A percentile compares a stretch with the other conserved stretches of the same genome.
These are phyloP conservation scores for Ceratobasidium sp. DNA, from an alignment of 1,284 basidiomycete species.

Conservation along the genomic window DNA sequence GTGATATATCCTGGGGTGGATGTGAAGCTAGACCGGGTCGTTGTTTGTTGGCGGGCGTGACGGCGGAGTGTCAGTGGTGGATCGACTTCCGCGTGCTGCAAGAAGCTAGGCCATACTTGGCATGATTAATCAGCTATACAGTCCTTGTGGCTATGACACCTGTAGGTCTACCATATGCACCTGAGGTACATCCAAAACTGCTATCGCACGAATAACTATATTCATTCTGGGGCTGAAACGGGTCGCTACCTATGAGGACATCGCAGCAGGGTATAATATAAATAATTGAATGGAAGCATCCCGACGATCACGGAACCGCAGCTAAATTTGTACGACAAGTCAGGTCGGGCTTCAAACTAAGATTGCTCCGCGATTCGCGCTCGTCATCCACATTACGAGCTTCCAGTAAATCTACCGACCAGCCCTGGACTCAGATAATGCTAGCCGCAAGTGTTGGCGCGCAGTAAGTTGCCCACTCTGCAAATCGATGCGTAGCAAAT, in stretches of 20 bases:
- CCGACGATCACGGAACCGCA: no score
- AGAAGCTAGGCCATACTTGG: slow-evolving; percentile 11
- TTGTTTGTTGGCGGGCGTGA: slow-evolving; percentile 3
- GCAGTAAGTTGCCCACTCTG: no score
- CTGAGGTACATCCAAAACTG: background rate
- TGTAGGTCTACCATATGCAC: background rate
- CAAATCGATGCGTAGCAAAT: no score
- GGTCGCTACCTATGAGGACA: background rate
- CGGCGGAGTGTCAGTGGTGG: slow-evolving; percentile 15
- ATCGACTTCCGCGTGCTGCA: slow-evolving; percentile 11
- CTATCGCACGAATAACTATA: no score
- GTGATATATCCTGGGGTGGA: background rate
- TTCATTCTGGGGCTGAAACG: background rate
- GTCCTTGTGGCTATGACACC: background rate
- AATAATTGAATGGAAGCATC: background rate
- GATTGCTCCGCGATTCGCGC: no score
- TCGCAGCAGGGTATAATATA: background rate
- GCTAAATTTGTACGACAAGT: no score
- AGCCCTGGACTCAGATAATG: no score
- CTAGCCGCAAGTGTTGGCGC: no score
- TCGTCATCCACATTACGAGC: no score
- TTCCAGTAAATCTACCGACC: no score
- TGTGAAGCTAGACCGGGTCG: background rate
- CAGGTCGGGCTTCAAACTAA: no score
- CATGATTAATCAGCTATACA: slow-evolving; percentile 9